Base-by-base conservation (phyloP, 805 yeast genomes). In the Wickerhamiella allomyrinae region DNA sequence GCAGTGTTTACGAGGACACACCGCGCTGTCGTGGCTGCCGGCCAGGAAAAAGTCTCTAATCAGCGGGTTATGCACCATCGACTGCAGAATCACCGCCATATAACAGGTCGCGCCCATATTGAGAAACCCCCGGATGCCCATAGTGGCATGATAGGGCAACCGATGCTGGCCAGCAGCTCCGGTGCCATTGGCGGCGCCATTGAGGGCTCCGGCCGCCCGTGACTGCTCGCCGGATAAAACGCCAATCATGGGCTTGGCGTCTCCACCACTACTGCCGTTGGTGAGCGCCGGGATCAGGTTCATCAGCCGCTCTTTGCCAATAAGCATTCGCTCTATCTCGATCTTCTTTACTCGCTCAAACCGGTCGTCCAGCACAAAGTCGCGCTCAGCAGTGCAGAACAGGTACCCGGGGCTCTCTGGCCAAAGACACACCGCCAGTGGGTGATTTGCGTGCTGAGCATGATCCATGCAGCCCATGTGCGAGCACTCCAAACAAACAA, bases 41-140 rank as follows among this genome's bases (percentile, higher is more conserved):
- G 77, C 68, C 57, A 91, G 68, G 53, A 83, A 86, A 49, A 78
- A 79, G 53, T 77, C 73, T 45, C 89, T 72, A 34, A 91, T 71
- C 44, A 84, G 68, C 6, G 98, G 97, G 56, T 91, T 91, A 59
- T 91, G 98, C 34, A 91, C 66, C 40, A 89, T 62, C 0, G 93
- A 75, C 63, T 91, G 99, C 33, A 91, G 61, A n/a, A 87, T 76
- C 29, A 89, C 80, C 51, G 94, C 82, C 84, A 91, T 89, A 63
- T 85, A 91, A 64, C 99, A 91, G 0, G 98, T 91, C 0, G 98
- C 82, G 0, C 99, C 99, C 77, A 89, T 76, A 58, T 89, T 89
- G 40, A 85, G 77, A 51, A 91, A 74, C 3, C 98, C 98, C 41
- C 81, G 71, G 17, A 91, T 64, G 0, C 96, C 97, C n/a, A 77